Evolutionary conservation across 768 basidiomycete species (phyloP), one percentile per base, ranked within the genome.

Genomic region (Mycena pura): DNA sequence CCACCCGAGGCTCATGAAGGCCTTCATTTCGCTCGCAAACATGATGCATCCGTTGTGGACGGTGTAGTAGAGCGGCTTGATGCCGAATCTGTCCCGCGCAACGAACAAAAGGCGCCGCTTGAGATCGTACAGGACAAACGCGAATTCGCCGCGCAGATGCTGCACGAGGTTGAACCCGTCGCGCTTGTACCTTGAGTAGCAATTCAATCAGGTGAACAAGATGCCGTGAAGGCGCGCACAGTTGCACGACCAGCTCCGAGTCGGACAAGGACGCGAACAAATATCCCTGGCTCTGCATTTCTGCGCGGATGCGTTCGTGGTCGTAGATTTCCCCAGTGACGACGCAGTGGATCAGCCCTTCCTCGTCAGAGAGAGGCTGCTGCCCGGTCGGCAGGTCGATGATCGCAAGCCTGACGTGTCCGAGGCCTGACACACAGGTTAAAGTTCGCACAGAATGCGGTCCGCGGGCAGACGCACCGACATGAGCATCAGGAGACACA

Each of bases 1-100:
- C 67, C 67, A 66, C 6, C 63, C 66, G 4, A 68, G 29, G 7
- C 58, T 49, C 36, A 62, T 41, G 32, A 68, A 61, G 0, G 65
- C 65, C 56, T 68, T 65, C 27, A 68, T 63, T 25, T 68, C 67
- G 44, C 67, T 68, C 34, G 59, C 62, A 15, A 68, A 49, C 3
- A 68, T 11, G 13, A 68, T 31, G 10, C 54, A 41, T 5, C 57
- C 60, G 24, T 64, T 50, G 15, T 40, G 31, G 43, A 65, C 14
- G 29, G 65, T 61, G 46, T 67, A 67, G 31, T 69, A 67, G 17
- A 69, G 61, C 1, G 68, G 68, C 22, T 65, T 64, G 47, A 69
- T 60, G 3, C 68, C 66, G 25, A 69, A 65, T 15, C 68, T 43
- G 38, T 69, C 68, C n/a, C 68, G 59, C 6, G 63, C 68, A 1